A percentile compares a stretch with the other conserved stretches of the same genome.
phyloP scores from a whole-genome alignment of 129 eudicot species.

The Centella asiatica region DNA sequence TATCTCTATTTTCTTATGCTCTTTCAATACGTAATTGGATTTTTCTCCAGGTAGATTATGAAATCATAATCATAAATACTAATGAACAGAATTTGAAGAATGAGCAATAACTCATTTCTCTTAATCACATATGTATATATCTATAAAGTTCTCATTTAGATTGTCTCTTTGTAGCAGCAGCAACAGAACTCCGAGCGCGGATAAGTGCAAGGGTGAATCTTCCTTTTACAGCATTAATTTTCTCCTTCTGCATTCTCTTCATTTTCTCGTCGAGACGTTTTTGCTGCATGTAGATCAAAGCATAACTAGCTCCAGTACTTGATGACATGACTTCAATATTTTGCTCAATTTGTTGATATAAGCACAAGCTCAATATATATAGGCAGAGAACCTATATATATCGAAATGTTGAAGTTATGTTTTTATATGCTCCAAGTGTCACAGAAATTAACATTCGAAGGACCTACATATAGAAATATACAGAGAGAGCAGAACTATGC shows the following conservation, averaged over 20 bases:
- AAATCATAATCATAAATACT: too few species aligned
- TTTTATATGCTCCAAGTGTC: neutral
- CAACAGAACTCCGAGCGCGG: neutral
- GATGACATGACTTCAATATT: constrained; percentile 12
- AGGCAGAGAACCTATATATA: too few species aligned
- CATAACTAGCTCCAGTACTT: constrained; percentile 26
- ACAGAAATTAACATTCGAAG: neutral
- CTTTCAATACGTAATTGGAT: too few species aligned
- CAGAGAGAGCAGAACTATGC: too few species aligned
- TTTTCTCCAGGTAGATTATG: too few species aligned
- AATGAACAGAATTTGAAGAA: too few species aligned
- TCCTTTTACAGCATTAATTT: neutral
- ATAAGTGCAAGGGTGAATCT: constrained; percentile 8
- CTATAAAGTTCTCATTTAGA: neutral
- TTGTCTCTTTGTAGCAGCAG: neutral
- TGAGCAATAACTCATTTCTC: too few species aligned
- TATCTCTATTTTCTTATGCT: too few species aligned
- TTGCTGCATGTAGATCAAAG: constrained; percentile 25
- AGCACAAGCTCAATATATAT: neutral
- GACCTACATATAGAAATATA: neutral
- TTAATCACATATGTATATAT: neutral
- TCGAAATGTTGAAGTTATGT: neutral
- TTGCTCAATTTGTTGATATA: neutral
- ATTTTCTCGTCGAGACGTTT: constrained; percentile 15
- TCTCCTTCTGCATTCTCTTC: constrained; percentile 16